A percentile compares a stretch with the other conserved stretches of the same genome.
phyloP scores from a whole-genome alignment of 1,139 yeast genomes.

The Chernovozyma aurita region DNA sequence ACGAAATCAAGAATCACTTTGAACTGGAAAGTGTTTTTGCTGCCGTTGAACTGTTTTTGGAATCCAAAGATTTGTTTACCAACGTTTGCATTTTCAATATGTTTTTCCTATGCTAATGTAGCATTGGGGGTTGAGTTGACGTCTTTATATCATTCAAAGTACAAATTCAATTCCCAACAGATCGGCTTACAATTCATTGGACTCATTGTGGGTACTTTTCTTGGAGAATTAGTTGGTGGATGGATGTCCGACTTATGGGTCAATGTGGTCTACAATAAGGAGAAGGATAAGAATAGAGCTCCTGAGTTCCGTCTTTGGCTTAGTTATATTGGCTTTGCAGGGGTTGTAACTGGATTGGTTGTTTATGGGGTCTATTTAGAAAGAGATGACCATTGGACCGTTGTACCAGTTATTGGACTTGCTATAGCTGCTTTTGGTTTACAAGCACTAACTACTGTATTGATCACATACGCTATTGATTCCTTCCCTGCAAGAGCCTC shows the following conservation, averaged over 20 bases:
- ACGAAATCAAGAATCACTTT: slow-evolving; percentile 7
- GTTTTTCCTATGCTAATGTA: slow-evolving; percentile 17
- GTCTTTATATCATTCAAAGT: slow-evolving; percentile 13
- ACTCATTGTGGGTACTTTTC: slow-evolving; percentile 15
- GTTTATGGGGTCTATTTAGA: slow-evolving; percentile 15
- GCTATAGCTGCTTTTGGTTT: slow-evolving; percentile 15
- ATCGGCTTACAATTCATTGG: slow-evolving; percentile 17
- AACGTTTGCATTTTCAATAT: slow-evolving; percentile 14
- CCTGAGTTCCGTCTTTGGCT: slow-evolving; percentile 15
- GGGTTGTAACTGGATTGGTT: slow-evolving; percentile 13
- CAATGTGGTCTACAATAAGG: slow-evolving; percentile 1
- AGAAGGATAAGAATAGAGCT: background rate
- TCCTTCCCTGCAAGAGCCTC: slow-evolving; percentile 11
- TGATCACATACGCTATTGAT: slow-evolving; percentile 16
- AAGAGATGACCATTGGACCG: slow-evolving; percentile 10
- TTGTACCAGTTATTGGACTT: slow-evolving; percentile 16
- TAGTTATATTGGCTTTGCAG: slow-evolving; percentile 15
- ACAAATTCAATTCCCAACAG: slow-evolving; percentile 15
- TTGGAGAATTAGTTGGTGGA: slow-evolving; percentile 18
- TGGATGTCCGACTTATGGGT: slow-evolving; percentile 16
- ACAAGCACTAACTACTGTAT: slow-evolving; percentile 16
- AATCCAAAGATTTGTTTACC: slow-evolving; percentile 12
- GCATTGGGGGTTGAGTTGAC: slow-evolving; percentile 19
- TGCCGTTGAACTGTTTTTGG: slow-evolving; percentile 11
- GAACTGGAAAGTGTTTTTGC: slow-evolving; percentile 7